Evolutionary conservation across 1,284 basidiomycete species (phyloP), one percentile per base, ranked within the genome.

Genomic region (Bondarzewia mesenterica): DNA sequence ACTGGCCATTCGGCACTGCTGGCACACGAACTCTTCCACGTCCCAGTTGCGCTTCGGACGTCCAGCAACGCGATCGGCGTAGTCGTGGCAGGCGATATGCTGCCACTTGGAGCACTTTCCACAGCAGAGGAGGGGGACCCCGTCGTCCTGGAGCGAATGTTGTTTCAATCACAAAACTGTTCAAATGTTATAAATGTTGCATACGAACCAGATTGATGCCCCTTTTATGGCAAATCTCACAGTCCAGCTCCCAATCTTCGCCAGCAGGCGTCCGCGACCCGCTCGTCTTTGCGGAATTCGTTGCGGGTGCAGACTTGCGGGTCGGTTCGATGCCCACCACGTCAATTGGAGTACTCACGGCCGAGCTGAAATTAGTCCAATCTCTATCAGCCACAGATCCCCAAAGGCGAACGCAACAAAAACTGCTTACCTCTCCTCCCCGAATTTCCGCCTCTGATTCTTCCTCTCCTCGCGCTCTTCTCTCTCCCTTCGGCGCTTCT

Each of bases 41-140:
- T 84, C 74, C 87, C 87, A 90, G 54, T 89, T 77, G 26, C 85
- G 79, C 55, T 70, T 74, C 14, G 73, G 75, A 14, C 72, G 72
- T 16, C 85, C 81, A 22, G 73, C 71, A 32, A 68, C 65, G 36
- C 67, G 61, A 58, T 89, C 86, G 22, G 72, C 77, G 37, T 63
- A 65, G 57, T 90, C 83, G 56, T 90, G 85, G 55, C 87, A 90
- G n/a, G 67, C 55, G 36, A 87, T 88, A 54, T 90, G 87, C 54
- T 89, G 87, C 90, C 91, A 93, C 58, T 81, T 84, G 18, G 74
- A 76, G 63, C 90, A 93, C 39, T 66, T 61, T 29, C 85, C 87
- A 59, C 90, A 93, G 40, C 79, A 88, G 61, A 91, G 78, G 65
- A 93, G 76, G 8, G 85, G 79, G 26, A 73, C 67, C 20, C 80